Evolutionary conservation across 768 basidiomycete species (phyloP), one percentile per base, ranked within the genome.

Genomic region (Chalciporus piperatus): DNA sequence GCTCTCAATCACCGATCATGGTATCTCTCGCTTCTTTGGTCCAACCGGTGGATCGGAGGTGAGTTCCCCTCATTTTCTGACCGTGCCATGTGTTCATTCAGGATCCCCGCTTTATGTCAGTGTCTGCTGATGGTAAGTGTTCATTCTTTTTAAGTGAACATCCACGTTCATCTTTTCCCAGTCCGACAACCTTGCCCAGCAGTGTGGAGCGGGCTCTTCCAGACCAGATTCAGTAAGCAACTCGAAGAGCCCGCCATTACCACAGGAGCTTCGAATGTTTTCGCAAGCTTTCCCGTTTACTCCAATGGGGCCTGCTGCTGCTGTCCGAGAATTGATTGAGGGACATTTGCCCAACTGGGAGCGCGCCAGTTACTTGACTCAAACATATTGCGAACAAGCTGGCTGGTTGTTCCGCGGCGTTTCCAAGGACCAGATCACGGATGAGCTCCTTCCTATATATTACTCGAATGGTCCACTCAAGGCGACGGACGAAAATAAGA

Each of bases 21-120:
- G 82, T 0, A 75, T 79, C 41, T 78, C 81, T n/a, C 70, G 78
- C 48, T 84, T 83, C 62, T 84, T 83, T 72, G 83, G 83, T 1
- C 82, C 81, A 2, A 84, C 84, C 1, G 85, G 82, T 13, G 85
- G 84, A 28, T 76, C 79, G 43, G 84, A 87, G 75, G 85, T 86
- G 56, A 52, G 82, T 72, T 9, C 47, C 46, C 35, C 17, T 28
- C 4, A 35, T 30, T 42, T 53, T 46, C 47, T 47, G 25, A 20
- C 48, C 27, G 38, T 32, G 16, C 50, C 44, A 47, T 38, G 28
- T 45, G 16, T 19, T 55, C 19, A 56, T 55, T 7, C 20, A 45
- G 17, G 23, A 46, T 45, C 17, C 41, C 49, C 53, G 55, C 49
- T 38, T 44, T 47, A 23, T 59, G 41, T 41, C 25, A 70, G 68